These are phyloP conservation scores for Cystobasidium tubakii DNA, from an alignment of 768 basidiomycete genomes.

Conservation along the genomic window DNA sequence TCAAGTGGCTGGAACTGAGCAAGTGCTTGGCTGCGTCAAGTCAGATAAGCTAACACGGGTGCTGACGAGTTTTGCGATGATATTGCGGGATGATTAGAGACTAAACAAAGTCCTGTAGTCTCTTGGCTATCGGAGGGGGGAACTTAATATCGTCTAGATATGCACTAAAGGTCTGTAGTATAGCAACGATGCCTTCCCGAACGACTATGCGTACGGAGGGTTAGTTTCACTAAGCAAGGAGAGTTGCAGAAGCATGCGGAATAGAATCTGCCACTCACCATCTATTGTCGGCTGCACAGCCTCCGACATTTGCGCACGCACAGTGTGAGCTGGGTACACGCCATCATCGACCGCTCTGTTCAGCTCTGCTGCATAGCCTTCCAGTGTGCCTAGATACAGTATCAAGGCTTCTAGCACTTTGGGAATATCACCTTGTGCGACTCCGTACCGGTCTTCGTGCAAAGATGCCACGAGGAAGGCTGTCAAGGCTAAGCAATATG, in stretches of 20 bases:
- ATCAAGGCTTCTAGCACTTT: slow-evolving; percentile 71
- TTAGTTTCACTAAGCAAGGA: neutral
- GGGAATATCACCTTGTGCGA: slow-evolving; percentile 78
- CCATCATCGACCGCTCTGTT: slow-evolving; percentile 45
- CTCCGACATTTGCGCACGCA: neutral
- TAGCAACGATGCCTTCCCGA: slow-evolving; percentile 32
- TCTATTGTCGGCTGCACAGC: slow-evolving; percentile 15
- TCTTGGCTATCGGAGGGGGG: slow-evolving; percentile 6
- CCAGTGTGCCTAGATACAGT: slow-evolving; percentile 62
- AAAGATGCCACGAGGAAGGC: slow-evolving; percentile 66
- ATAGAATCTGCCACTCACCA: neutral
- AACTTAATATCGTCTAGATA: slow-evolving; percentile 30
- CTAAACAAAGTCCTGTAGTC: slow-evolving; percentile 27
- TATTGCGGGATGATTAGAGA: neutral
- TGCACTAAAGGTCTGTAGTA: slow-evolving; percentile 26
- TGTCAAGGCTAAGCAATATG: slow-evolving; percentile 56
- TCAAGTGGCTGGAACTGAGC: no score
- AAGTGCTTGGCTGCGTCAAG: neutral
- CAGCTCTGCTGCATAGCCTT: slow-evolving; percentile 61
- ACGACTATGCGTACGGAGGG: neutral
- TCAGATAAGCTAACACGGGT: neutral
- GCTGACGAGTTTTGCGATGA: neutral
- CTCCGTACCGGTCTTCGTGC: slow-evolving; percentile 71
- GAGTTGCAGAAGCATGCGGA: neutral
- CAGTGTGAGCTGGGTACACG: slow-evolving; percentile 1